phyloP scores from a whole-genome alignment of 768 basidiomycete species.

The Lentinus brumalis region DNA sequence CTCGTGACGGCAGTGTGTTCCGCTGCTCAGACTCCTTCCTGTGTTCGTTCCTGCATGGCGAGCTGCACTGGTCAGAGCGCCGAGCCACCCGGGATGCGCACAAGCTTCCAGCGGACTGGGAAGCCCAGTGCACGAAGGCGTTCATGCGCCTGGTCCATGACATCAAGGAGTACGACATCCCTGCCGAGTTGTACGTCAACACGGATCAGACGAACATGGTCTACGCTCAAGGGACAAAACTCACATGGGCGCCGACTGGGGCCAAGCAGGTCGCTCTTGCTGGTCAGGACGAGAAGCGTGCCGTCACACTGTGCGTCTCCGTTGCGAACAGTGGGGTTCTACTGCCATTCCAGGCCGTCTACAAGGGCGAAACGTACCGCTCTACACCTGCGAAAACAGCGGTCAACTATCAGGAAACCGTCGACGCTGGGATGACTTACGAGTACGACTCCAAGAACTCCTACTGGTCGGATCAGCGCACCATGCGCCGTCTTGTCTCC shows the following conservation, averaged over 20 bases:
- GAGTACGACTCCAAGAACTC: not conserved
- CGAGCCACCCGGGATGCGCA: conserved; percentile 36
- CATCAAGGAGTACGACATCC: not conserved
- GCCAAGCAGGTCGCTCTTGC: conserved; percentile 37
- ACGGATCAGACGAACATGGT: conserved; percentile 40
- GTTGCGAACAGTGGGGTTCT: conserved; percentile 33
- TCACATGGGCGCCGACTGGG: conserved; percentile 35
- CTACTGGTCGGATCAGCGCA: not conserved
- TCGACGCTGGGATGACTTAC: not conserved
- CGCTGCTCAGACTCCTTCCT: conserved; percentile 18
- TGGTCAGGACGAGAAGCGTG: conserved; percentile 44
- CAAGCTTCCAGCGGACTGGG: conserved; percentile 36
- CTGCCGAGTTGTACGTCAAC: conserved; percentile 27
- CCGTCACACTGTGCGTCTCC: conserved; percentile 40
- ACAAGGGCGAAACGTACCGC: conserved; percentile 25
- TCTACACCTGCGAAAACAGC: not conserved
- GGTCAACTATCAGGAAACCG: not conserved
- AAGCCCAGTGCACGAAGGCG: conserved; percentile 20
- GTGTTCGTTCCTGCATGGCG: conserved; percentile 21
- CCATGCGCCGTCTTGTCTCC: conserved; percentile 31
- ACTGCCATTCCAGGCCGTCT: conserved; percentile 44
- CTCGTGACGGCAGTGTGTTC: not conserved
- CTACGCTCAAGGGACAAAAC: conserved; percentile 25
- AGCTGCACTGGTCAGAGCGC: conserved; percentile 31
- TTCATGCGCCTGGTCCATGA: conserved; percentile 25